These are phyloP conservation scores for Zygosaccharomyces gambellarensis DNA, from an alignment of 805 yeast genomes.

Conservation along the genomic window DNA sequence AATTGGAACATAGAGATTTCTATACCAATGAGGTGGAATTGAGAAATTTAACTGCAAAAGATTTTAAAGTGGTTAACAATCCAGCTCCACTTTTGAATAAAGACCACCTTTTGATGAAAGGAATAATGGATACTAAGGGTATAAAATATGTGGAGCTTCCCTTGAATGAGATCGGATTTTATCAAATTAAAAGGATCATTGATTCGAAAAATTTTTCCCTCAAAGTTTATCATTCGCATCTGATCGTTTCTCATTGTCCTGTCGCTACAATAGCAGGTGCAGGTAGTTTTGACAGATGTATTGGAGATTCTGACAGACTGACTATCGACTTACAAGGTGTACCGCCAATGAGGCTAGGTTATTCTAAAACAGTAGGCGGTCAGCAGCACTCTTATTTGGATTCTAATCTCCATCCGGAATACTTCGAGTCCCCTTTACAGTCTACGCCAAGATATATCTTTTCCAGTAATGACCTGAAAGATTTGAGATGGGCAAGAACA, in stretches of 20 bases:
- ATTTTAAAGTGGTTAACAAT: constrained; percentile 39
- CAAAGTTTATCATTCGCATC: constrained; percentile 54
- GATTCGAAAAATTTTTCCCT: constrained; percentile 63
- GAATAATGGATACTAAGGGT: constrained; percentile 16
- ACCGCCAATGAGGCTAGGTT: constrained; percentile 64
- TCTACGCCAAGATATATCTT: constrained; percentile 29
- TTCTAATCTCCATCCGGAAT: constrained; percentile 47
- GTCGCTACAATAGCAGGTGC: constrained; percentile 46
- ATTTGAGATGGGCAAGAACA: constrained; percentile 42
- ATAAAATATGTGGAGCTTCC: constrained; percentile 64
- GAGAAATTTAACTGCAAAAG: constrained; percentile 53
- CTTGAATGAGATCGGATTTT: constrained; percentile 66
- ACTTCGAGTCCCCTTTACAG: constrained; percentile 47
- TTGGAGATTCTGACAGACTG: constrained; percentile 51
- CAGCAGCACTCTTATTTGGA: constrained; percentile 32
- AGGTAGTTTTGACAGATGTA: constrained; percentile 51
- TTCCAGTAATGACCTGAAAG: constrained; percentile 34
- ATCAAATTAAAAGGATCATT: constrained; percentile 59
- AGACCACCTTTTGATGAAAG: constrained; percentile 19
- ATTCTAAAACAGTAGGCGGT: constrained; percentile 44
- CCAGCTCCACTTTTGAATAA: constrained; percentile 14
- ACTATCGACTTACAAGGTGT: constrained; percentile 63
- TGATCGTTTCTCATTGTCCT: constrained; percentile 76
- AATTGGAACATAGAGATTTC: constrained; percentile 56
- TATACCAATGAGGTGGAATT: constrained; percentile 43